A percentile compares a stretch with the other conserved stretches of the same genome.
These are phyloP conservation scores for Penicillium nucicola DNA, from an alignment of 495 filamentous ascomycete species.

Conservation along the genomic window DNA sequence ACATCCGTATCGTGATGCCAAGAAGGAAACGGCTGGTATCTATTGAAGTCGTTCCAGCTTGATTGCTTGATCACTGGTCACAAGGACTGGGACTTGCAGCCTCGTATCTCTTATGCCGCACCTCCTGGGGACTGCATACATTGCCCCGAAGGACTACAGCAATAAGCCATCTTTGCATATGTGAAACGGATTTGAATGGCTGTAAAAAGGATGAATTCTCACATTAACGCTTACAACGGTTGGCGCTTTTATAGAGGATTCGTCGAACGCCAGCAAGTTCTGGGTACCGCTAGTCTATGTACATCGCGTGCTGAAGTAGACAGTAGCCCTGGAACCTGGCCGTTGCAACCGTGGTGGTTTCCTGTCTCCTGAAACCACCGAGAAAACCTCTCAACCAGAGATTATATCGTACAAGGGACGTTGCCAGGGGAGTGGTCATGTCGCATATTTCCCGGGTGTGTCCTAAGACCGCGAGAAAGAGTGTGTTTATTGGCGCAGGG, in stretches of 20 bases:
- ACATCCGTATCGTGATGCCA: too few species aligned
- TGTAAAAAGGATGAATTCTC: not conserved
- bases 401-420: conserved; percentile 38
- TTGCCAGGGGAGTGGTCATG: conserved; percentile 21
- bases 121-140: not conserved
- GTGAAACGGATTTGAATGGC: not conserved
- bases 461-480: not conserved
- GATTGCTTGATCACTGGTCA: too few species aligned
- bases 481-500: conserved; percentile 31
- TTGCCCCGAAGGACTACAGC: not conserved
- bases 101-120: not conserved
- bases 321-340: not conserved
- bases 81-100: too few species aligned
- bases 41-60: too few species aligned
- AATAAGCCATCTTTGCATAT: not conserved
- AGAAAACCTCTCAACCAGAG: conserved; percentile 10
- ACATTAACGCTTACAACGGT: not conserved
- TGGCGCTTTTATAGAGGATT: not conserved
- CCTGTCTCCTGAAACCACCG: conserved; percentile 11
- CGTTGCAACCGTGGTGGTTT: not conserved
- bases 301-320: conserved; percentile 2
- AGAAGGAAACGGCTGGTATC: too few species aligned
- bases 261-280: conserved; percentile 3
- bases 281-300: conserved; percentile 9
- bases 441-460: conserved; percentile 19